Evolutionary conservation across 78 protist genomes (phyloP).

Genomic region (Dictyostelium firmibasis): DNA sequence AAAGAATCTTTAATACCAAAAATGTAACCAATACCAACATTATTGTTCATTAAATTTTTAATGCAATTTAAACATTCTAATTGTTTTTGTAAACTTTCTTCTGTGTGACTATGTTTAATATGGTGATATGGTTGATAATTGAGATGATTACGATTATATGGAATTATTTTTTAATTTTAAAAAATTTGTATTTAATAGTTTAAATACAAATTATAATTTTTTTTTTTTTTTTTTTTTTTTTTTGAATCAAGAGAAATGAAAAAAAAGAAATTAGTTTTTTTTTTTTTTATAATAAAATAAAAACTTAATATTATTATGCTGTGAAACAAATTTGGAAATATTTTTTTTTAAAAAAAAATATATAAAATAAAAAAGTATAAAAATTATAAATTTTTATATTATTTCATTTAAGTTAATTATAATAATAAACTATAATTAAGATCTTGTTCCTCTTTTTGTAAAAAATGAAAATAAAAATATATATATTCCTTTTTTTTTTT

Average conservation of each 20-base stretch:
- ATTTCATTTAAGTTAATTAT: neutral
- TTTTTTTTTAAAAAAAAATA: too few species aligned
- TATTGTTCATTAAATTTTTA: slow-evolving; percentile 70
- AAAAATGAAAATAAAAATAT: too few species aligned
- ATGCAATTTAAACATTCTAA: slow-evolving; percentile 55
- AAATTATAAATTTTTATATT: too few species aligned
- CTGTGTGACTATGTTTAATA: slow-evolving; percentile 14
- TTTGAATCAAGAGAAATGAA: neutral
- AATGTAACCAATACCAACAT: slow-evolving; percentile 37
- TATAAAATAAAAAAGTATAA: too few species aligned
- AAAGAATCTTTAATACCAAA: slow-evolving; percentile 41
- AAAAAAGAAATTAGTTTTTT: neutral
- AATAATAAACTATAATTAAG: too few species aligned
- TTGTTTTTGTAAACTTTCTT: slow-evolving; percentile 45
- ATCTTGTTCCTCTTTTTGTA: neutral
- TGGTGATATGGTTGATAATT: neutral
- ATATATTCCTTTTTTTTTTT: too few species aligned
- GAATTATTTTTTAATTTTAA: neutral
- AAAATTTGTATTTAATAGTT: neutral
- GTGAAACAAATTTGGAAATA: neutral
- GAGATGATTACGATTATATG: neutral
- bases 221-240: too few species aligned
- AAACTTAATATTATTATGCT: neutral
- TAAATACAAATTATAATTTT: neutral
- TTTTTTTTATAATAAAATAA: too few species aligned